Base-by-base conservation (phyloP, 2,329 filamentous ascomycete genomes). In the Pezicula rhizophila region DNA sequence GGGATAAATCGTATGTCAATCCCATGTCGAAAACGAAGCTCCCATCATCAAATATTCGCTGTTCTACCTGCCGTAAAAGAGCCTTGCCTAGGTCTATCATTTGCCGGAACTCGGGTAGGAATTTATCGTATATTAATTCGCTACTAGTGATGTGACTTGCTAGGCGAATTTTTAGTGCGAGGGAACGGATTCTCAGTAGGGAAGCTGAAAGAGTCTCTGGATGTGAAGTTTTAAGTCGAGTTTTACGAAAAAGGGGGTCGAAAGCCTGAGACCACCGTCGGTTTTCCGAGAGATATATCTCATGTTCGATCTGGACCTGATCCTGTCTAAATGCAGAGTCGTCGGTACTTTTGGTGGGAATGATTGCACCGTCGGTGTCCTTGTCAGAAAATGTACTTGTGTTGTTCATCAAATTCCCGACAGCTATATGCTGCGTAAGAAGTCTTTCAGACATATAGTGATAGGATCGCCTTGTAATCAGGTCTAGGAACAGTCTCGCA, bases 21-120 rank as follows among this genome's bases (percentile, higher is more conserved):
- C 57, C 55, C 11, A 56, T 54, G 28, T 60, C 57, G 33, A 60
- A 55, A n/a, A 34, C 49, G 28, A 56, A 60, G 2, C 41, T 35
- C 5, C 54, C 52, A 34, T 46, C 50, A 2, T 46, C 51, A 31
- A 54, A 58, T 11, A 48, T 41, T 14, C 41, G 53, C 28, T 18
- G 33, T 25, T 53, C 25, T 8, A 46, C 46, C 34, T 55, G 49
- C 5, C 49, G 45, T 11, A 58, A 23, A 5, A 58, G 25, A 15
- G 45, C 45, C 14, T 51, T 51, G 6, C 46, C 46, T 3, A 58
- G 42, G 8, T 28, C 42, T 2, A 59, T 23, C 7, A 59, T 51
- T 28, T 47, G 38, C n/a, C 18, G 20, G 33, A 59, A 56, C 18
- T 51, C 47, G 5, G 48, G 34, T n/a, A 48, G 40, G 25, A 52